Conservation (phyloP, 441 rosid genomes). For the Daphne laureola region DNA sequence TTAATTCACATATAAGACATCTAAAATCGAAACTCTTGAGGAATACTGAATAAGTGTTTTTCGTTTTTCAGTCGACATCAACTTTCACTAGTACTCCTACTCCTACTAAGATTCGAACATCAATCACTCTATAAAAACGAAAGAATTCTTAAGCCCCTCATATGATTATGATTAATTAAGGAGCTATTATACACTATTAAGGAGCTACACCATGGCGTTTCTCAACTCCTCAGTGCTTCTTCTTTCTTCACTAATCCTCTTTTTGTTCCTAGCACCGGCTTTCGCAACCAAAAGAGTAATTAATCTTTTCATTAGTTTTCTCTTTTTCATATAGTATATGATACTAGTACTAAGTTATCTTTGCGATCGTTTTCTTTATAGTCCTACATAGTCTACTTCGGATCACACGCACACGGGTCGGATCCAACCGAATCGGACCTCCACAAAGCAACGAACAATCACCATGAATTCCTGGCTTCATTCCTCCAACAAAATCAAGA, state of each 20-base stretch:
- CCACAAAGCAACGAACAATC: constrained; percentile 26
- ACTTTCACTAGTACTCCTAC: too few relatives aligned
- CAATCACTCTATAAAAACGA: not conserved
- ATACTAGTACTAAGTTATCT: not conserved
- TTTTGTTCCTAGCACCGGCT: constrained; percentile 17
- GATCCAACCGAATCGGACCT: constrained; percentile 24
- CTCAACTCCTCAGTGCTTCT: constrained; percentile 13
- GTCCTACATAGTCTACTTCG: constrained; percentile 65
- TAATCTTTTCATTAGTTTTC: constrained; percentile 1
- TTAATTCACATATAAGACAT: too few relatives aligned
- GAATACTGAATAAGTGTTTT: too few relatives aligned
- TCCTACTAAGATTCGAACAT: too few relatives aligned
- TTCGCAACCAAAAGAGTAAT: constrained; percentile 31
- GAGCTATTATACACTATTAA: too few relatives aligned
- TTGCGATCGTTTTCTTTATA: constrained; percentile 1
- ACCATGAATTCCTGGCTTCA: constrained; percentile 38
- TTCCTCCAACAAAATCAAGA: constrained; percentile 36
- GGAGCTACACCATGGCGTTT: constrained; percentile 15
- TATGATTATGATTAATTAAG: too few relatives aligned
- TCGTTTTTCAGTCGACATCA: too few relatives aligned
- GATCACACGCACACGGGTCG: constrained; percentile 42
- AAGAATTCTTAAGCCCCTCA: too few relatives aligned
- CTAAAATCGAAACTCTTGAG: too few relatives aligned
- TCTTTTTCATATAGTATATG: not conserved
- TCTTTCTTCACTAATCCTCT: constrained; percentile 8